A percentile compares a stretch with the other conserved stretches of the same genome.
Conservation (phyloP, 2,329 filamentous ascomycete species). For the Harringtonia lauricola region DNA sequence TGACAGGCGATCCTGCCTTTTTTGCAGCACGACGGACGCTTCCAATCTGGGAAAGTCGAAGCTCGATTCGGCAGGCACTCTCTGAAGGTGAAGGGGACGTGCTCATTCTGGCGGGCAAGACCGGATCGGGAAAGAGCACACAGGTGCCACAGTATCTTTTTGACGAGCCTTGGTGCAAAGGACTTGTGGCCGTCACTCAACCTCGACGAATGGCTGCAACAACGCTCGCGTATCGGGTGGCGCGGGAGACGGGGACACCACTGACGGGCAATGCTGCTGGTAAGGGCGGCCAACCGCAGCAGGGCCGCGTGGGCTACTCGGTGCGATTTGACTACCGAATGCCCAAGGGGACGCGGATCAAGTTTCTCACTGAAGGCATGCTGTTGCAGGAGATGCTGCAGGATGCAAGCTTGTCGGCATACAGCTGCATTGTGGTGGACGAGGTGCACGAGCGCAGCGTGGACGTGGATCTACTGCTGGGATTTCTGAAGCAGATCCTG, state of each 20-base stretch:
- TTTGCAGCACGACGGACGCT: constrained; percentile 50
- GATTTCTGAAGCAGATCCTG: constrained; percentile 70
- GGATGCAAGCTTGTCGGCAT: constrained; percentile 71
- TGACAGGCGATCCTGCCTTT: constrained; percentile 6
- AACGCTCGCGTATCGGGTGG: constrained; percentile 77
- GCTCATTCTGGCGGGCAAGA: constrained; percentile 82
- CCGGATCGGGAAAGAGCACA: constrained; percentile 92
- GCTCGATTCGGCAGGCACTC: constrained; percentile 52
- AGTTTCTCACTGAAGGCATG: constrained; percentile 95
- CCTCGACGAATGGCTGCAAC: constrained; percentile 90
- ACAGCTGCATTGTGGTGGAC: constrained; percentile 86
- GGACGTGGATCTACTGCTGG: constrained; percentile 83
- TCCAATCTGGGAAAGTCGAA: constrained; percentile 68
- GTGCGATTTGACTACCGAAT: constrained; percentile 88
- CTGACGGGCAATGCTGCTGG: constrained; percentile 25
- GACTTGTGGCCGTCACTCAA: constrained; percentile 87
- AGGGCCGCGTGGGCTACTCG: constrained; percentile 71
- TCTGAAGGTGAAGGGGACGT: constrained; percentile 43
- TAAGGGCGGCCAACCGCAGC: not conserved
- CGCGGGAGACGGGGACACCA: constrained; percentile 58
- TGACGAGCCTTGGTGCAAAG: constrained; percentile 72
- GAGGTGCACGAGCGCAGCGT: constrained; percentile 95
- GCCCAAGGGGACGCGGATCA: constrained; percentile 74
- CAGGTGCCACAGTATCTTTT: constrained; percentile 89
- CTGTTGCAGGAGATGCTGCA: constrained; percentile 84